Evolutionary conservation across 2,329 filamentous ascomycete species (phyloP), one percentile per base, ranked within the genome.

Genomic region (Biscogniauxia marginata): DNA sequence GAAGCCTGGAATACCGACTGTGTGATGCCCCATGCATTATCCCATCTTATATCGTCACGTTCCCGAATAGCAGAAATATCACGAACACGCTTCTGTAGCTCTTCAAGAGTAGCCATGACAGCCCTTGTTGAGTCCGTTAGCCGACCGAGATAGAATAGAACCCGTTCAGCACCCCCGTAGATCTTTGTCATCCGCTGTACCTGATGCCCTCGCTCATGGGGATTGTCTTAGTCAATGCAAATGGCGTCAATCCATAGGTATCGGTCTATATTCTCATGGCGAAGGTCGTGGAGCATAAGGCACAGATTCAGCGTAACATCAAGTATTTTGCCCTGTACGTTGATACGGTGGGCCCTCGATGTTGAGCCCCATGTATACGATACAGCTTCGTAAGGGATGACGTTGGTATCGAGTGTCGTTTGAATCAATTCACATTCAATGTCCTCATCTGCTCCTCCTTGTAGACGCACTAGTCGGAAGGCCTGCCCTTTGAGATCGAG

Each of bases 221-320:
- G 2, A n/a, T 60, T 34, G 3, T 47, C 45, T 45, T 60, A 55
- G 19, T 58, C 58, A 22, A 57, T 60, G 1, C 55, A 50, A 7
- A 60, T 55, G 19, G 58, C 55, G 21, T 60, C 58, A 18, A 57
- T 49, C 58, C 58, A 60, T 16, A 60, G 45, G 30, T 55, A 55
- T 7, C 58, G 53, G 19, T 60, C 55, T 24, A 11, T 18, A 0
- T 51, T 16, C 3, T 1, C 3, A 2, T 43, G 19, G 13, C 55
- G 55, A 11, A 58, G 19, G 24, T 44, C 24, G 18, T 8, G 5
- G 16, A 57, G 50, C 18, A 55, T 11, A 25, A 22, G 6, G 46
- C 23, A 50, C 7, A 60, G 34, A 24, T 54, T 60, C 16, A 9
- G 3, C 2, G 58, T 60, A 4, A 60, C 48, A 34, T n/a, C 18